Conservation (phyloP, 768 basidiomycete genomes). For the Crepidotus variabilis region DNA sequence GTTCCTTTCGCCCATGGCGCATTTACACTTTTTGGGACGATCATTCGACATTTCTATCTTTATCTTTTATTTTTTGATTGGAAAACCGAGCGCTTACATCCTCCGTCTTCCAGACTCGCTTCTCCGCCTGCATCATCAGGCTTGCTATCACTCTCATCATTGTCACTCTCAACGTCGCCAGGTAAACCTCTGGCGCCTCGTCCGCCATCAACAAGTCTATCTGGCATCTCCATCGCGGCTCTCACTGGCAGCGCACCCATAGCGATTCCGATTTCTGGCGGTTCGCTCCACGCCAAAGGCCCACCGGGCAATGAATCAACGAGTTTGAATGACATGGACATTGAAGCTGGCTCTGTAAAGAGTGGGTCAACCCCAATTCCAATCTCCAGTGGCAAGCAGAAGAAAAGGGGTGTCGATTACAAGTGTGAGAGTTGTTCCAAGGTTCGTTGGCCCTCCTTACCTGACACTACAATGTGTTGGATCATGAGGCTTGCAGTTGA, state of each 20-base stretch:
- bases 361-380: conserved; percentile 30
- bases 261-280: conserved; percentile 34
- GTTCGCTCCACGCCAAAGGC: not conserved
- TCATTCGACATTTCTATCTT: not conserved
- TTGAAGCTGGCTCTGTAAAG: not conserved
- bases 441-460: conserved; percentile 38
- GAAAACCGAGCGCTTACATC: conserved; percentile 2
- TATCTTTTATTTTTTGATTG: conserved; percentile 4
- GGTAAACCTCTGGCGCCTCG: conserved; percentile 14
- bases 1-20: not conserved
- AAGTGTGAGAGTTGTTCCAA: conserved; percentile 94
- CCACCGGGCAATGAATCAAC: not conserved
- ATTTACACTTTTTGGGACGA: not conserved
- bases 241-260: conserved; percentile 11
- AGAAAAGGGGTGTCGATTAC: conserved; percentile 83
- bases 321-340: not conserved
- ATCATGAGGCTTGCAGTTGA: not conserved
- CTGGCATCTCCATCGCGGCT: conserved; percentile 15
- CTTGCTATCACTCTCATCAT: conserved; percentile 39
- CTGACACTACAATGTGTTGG: not conserved
- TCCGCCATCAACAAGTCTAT: conserved; percentile 13
- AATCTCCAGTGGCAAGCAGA: conserved; percentile 38
- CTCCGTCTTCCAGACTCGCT: conserved; percentile 23
- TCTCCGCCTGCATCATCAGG: conserved; percentile 28
- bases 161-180: conserved; percentile 41